A percentile compares a stretch with the other conserved stretches of the same genome.
Conservation (phyloP, 148 eudicot species). For the Chenopodium suecicum region DNA sequence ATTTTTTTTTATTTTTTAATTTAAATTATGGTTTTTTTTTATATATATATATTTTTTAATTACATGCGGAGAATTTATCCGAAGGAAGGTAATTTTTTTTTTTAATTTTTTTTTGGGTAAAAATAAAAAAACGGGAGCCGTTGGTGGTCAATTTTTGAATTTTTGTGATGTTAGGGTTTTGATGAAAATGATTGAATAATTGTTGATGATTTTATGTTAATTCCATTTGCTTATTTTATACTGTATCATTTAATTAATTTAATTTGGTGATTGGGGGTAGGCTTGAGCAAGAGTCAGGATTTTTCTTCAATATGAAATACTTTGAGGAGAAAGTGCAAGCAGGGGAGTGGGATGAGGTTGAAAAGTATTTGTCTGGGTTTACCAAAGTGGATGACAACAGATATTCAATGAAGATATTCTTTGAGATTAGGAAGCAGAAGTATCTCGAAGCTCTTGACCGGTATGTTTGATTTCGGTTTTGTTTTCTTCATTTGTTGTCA, state of each 20-base stretch:
- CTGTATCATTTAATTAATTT: neutral
- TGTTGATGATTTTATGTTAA: neutral
- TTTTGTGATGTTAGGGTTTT: neutral
- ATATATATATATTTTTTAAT: no score
- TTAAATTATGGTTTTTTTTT: neutral
- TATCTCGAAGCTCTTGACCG: constrained; percentile 86
- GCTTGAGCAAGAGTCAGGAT: constrained; percentile 84
- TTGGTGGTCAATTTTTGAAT: constrained; percentile 9
- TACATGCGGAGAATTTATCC: no score
- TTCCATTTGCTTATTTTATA: neutral
- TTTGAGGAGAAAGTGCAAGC: constrained; percentile 86
- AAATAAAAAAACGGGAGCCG: neutral
- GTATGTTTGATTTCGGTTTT: constrained; percentile 26
- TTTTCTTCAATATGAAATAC: constrained; percentile 83
- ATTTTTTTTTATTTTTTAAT: neutral
- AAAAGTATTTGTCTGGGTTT: constrained; percentile 78
- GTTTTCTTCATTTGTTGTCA: neutral
- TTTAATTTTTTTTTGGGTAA: neutral
- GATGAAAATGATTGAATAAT: constrained; percentile 2
- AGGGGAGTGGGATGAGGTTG: constrained; percentile 97
- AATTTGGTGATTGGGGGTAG: neutral
- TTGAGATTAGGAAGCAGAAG: constrained; percentile 86
- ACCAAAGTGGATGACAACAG: constrained; percentile 87
- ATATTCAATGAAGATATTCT: constrained; percentile 90
- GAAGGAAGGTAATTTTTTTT: neutral